Conservation (phyloP, 495 filamentous ascomycete genomes). For the Penicillium salamii region DNA sequence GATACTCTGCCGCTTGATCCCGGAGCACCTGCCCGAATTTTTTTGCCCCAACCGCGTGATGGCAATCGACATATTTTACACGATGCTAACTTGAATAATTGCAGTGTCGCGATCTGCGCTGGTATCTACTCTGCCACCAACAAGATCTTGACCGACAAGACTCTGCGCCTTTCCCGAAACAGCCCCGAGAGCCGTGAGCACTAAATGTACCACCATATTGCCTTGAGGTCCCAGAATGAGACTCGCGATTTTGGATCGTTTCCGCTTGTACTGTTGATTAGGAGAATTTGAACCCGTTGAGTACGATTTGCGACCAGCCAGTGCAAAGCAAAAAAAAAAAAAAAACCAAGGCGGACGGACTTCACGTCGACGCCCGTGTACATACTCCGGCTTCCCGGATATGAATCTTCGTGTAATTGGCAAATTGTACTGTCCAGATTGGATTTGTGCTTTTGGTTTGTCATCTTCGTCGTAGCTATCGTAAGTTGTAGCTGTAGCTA, state of each 20-base stretch:
- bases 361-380: slow-evolving; percentile 35
- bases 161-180: slow-evolving; percentile 69
- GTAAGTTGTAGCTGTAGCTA: slow-evolving; percentile 10
- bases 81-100: slow-evolving; percentile 25
- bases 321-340: no score
- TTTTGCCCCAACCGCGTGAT: slow-evolving; percentile 3
- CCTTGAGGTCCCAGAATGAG: slow-evolving; percentile 34
- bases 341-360: slow-evolving; percentile 20
- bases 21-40: slow-evolving; percentile 16
- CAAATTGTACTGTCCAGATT: slow-evolving; percentile 28
- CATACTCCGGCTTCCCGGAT: slow-evolving; percentile 38
- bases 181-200: slow-evolving; percentile 46
- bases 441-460: slow-evolving; percentile 12
- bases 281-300: slow-evolving; percentile 24
- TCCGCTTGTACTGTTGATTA: slow-evolving; percentile 35
- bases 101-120: slow-evolving; percentile 64
- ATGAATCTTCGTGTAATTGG: slow-evolving; percentile 28
- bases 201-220: slow-evolving; percentile 44
- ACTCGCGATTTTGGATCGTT: slow-evolving; percentile 29
- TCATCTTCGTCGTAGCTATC: slow-evolving; percentile 26
- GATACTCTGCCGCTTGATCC: slow-evolving; percentile 14
- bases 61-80: neutral
- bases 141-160: slow-evolving; percentile 88
- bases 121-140: slow-evolving; percentile 75
- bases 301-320: slow-evolving; percentile 16